Percentiles rank a stretch among this genome's conserved stretches.
Evolutionary conservation across 306 rosid genomes (phyloP).

Genomic region (Trichosanthes cucumerina): DNA sequence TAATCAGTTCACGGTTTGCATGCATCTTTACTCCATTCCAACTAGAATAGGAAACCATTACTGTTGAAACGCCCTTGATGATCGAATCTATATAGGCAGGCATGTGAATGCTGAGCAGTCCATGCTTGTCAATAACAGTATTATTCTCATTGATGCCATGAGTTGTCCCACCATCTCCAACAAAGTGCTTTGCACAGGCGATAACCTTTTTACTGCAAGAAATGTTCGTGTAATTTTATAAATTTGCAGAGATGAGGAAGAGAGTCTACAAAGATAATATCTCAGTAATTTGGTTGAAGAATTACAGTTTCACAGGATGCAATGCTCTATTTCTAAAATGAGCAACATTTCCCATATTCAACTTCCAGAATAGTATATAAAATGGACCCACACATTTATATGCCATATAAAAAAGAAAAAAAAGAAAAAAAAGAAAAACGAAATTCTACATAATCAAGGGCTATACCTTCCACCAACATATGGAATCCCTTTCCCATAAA

Average conservation of each 20-base stretch:
- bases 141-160: constrained; percentile 74
- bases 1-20: constrained; percentile 58
- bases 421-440: too few relatives aligned
- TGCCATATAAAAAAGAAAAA: too few relatives aligned
- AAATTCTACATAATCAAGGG: background rate
- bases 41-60: constrained; percentile 89
- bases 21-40: constrained; percentile 95
- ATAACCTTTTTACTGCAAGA: constrained; percentile 66
- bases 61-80: constrained; percentile 71
- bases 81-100: constrained; percentile 82
- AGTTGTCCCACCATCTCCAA: constrained; percentile 86
- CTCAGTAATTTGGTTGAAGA: background rate
- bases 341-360: background rate
- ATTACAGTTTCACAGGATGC: background rate
- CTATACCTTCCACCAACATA: constrained; percentile 77
- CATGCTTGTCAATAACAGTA: constrained; percentile 50
- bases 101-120: constrained; percentile 78
- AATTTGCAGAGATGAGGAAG: too few relatives aligned
- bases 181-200: constrained; percentile 95
- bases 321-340: background rate
- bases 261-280: background rate
- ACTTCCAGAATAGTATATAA: too few relatives aligned
- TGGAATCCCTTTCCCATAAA: constrained; percentile 54
- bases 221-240: too few relatives aligned
- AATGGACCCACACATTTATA: too few relatives aligned